Conservation (phyloP, 73 alveolate species). For the Paramecium pentaurelia region DNA sequence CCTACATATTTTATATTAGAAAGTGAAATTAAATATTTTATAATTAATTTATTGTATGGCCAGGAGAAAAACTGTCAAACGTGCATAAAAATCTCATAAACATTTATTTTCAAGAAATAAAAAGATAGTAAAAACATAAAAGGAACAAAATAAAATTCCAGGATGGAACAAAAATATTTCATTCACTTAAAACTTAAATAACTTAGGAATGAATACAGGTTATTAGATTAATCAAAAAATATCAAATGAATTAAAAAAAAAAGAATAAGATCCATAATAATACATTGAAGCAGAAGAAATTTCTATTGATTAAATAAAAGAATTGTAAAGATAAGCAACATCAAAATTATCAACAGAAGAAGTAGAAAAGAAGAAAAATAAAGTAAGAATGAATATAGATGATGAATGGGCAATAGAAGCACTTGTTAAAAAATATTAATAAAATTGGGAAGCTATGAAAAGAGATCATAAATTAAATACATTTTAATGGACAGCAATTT, state of each 20-base stretch:
- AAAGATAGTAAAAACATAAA: background rate
- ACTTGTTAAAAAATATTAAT: background rate
- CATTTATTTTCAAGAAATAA: conserved; percentile 18
- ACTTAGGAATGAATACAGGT: background rate
- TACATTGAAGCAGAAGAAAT: conserved; percentile 40
- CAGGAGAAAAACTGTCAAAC: conserved; percentile 28
- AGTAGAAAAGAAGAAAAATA: conserved; percentile 31
- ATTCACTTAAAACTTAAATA: background rate
- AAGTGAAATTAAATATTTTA: background rate
- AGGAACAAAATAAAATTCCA: background rate
- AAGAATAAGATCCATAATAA: background rate
- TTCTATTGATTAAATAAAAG: background rate
- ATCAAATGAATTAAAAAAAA: background rate
- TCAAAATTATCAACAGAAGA: background rate
- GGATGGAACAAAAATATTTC: conserved; percentile 19
- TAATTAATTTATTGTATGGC: conserved; percentile 30
- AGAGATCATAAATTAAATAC: conserved; percentile 33
- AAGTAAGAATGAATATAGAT: conserved; percentile 25
- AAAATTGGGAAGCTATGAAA: background rate
- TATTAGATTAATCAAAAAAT: conserved; percentile 7
- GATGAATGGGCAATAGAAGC: conserved; percentile 47
- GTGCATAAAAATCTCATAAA: background rate
- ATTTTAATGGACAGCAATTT: conserved; percentile 18
- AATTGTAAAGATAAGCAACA: background rate
- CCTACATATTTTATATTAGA: background rate